Conservation (phyloP, 2,329 filamentous ascomycete genomes). For the Pestalotiopsis sp. region DNA sequence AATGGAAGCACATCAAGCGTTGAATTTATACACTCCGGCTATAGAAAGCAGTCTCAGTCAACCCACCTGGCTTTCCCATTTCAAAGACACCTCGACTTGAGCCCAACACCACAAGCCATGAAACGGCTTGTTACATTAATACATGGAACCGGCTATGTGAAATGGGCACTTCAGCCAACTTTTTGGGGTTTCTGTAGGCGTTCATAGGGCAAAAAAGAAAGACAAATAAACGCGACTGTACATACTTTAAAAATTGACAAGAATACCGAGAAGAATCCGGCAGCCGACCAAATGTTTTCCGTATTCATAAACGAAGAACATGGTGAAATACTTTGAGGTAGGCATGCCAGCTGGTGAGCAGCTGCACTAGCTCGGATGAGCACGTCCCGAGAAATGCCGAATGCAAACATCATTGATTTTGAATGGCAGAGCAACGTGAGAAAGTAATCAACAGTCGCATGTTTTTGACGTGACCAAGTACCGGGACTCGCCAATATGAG, state of each 20-base stretch:
- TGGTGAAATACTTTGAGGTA: neutral
- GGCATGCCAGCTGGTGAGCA: neutral
- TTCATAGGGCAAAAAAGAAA: no score
- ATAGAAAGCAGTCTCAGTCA: neutral
- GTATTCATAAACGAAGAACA: no score
- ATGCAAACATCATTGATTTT: conserved; percentile 10
- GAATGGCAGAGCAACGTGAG: neutral
- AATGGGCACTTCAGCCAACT: no score
- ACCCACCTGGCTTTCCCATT: neutral
- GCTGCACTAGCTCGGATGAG: neutral
- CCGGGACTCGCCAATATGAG: conserved; percentile 39
- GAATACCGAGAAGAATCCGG: no score
- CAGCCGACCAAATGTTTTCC: no score
- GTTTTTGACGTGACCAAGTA: neutral
- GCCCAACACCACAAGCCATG: no score
- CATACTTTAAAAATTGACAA: no score
- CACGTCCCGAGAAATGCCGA: neutral
- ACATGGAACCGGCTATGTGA: no score
- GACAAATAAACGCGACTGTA: no score
- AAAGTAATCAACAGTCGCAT: neutral
- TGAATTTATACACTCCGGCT: neutral
- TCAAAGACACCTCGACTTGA: no score
- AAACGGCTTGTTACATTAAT: no score
- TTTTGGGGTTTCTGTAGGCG: no score
- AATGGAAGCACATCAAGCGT: neutral